Percentiles rank a stretch among this genome's conserved stretches.
Conservation (phyloP, 2,329 filamentous ascomycete genomes). For the Westerdykella sp. region DNA sequence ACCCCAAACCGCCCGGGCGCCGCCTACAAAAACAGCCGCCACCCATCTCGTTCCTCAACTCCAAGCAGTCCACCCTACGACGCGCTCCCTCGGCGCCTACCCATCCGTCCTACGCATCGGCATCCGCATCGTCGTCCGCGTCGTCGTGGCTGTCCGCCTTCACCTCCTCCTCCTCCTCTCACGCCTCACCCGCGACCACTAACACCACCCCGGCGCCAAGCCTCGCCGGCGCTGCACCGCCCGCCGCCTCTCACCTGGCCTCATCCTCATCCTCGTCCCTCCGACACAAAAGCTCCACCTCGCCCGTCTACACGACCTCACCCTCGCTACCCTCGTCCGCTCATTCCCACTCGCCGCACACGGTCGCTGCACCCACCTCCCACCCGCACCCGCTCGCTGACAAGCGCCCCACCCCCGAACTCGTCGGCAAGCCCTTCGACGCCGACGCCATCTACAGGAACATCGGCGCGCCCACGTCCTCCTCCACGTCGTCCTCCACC, state of each 20-base stretch:
- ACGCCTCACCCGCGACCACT: not conserved
- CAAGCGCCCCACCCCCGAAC: constrained; percentile 18
- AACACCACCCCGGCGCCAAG: not conserved
- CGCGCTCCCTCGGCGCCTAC: constrained; percentile 23
- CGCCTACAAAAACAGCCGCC: constrained; percentile 15
- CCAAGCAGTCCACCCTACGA: constrained; percentile 8
- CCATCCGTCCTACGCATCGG: constrained; percentile 17
- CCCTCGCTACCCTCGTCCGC: not conserved
- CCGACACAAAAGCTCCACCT: constrained; percentile 1
- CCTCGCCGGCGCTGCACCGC: not conserved
- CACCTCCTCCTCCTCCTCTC: constrained; percentile 1
- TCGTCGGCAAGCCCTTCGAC: constrained; percentile 40
- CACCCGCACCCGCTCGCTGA: constrained; percentile 1
- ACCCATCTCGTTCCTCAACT: constrained; percentile 16
- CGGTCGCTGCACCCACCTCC: not conserved
- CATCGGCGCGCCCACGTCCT: constrained; percentile 30
- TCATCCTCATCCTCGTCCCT: constrained; percentile 4
- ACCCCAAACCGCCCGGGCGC: constrained; percentile 2
- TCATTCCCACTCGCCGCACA: not conserved
- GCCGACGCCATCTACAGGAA: constrained; percentile 32
- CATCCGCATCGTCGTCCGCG: not conserved
- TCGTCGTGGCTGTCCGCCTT: constrained; percentile 1
- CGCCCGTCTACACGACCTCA: constrained; percentile 1
- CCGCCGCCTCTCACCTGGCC: not conserved
- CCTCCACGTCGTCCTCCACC: constrained; percentile 31